Conservation (phyloP, 352 stramenopile species). For the Phytopythium cucurbitacearum region DNA sequence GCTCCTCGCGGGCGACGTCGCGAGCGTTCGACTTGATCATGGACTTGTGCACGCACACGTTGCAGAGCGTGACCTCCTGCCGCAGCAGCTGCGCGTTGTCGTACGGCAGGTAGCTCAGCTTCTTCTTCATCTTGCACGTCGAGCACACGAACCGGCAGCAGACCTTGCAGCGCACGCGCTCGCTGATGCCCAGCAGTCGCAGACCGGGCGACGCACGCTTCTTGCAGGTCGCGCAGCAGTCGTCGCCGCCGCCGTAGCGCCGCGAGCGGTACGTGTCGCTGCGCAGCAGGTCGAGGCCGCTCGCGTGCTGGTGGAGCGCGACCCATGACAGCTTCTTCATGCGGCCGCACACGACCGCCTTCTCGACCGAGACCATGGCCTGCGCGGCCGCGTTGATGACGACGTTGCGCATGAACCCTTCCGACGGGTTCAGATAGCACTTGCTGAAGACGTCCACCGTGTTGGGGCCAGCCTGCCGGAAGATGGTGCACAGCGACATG, state of each 20-base stretch:
- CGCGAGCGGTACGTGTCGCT: background rate
- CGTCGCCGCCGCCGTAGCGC: conserved; percentile 7
- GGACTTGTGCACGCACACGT: conserved; percentile 31
- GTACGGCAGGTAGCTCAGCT: conserved; percentile 22
- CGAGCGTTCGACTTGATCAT: conserved; percentile 28
- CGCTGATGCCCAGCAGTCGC: conserved; percentile 13
- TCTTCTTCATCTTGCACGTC: conserved; percentile 48
- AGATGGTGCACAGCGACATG: conserved; percentile 54
- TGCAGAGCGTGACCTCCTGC: conserved; percentile 33
- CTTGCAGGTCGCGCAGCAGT: conserved; percentile 33
- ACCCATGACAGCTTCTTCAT: conserved; percentile 72
- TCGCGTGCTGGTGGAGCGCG: conserved; percentile 19
- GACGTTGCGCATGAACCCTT: conserved; percentile 14
- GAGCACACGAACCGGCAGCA: conserved; percentile 50
- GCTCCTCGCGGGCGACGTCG: conserved; percentile 33
- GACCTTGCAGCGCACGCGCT: conserved; percentile 23
- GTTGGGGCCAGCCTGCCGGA: conserved; percentile 17
- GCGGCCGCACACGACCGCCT: conserved; percentile 42
- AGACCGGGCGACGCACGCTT: conserved; percentile 12
- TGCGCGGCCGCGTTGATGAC: conserved; percentile 18
- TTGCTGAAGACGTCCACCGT: conserved; percentile 27
- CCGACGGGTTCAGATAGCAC: conserved; percentile 10
- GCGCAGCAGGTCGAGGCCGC: conserved; percentile 2
- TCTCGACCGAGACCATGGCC: conserved; percentile 22
- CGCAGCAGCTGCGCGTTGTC: conserved; percentile 17